Conservation (phyloP, 1,284 basidiomycete species). For the Trametes hirsuta region DNA sequence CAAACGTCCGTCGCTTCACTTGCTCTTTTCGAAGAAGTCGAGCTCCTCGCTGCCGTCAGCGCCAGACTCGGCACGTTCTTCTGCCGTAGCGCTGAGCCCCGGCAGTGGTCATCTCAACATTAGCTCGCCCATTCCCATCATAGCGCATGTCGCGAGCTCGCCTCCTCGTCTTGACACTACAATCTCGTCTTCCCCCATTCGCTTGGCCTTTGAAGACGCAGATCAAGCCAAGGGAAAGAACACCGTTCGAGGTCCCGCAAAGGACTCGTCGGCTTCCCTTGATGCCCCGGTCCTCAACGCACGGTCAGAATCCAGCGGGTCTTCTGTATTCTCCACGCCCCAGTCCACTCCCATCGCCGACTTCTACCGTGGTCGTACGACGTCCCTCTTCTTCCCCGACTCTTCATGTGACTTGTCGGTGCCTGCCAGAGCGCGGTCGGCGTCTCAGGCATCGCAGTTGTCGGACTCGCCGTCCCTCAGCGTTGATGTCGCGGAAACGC, state of each 20-base stretch:
- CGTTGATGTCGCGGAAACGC: slow-evolving; percentile 39
- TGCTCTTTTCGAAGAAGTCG: slow-evolving; percentile 42
- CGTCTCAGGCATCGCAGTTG: slow-evolving; percentile 27
- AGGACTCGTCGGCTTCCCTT: neutral
- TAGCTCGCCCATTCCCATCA: slow-evolving; percentile 42
- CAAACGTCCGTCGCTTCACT: slow-evolving; percentile 41
- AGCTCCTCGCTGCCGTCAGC: slow-evolving; percentile 30
- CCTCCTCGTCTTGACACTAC: slow-evolving; percentile 54
- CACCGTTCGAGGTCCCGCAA: slow-evolving; percentile 11
- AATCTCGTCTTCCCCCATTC: slow-evolving; percentile 50
- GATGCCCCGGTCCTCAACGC: slow-evolving; percentile 17
- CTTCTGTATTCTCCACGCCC: slow-evolving; percentile 33
- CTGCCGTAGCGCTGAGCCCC: slow-evolving; percentile 23
- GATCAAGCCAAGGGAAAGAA: slow-evolving; percentile 10
- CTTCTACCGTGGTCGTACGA: slow-evolving; percentile 39
- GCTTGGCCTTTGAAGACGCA: slow-evolving; percentile 42
- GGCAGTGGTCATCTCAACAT: slow-evolving; percentile 43
- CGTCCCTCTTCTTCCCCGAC: slow-evolving; percentile 39
- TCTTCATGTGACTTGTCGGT: slow-evolving; percentile 30
- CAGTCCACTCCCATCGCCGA: slow-evolving; percentile 54
- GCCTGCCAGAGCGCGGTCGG: slow-evolving; percentile 19
- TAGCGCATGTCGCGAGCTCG: slow-evolving; percentile 40
- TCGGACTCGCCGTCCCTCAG: slow-evolving; percentile 33
- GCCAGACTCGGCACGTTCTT: slow-evolving; percentile 11
- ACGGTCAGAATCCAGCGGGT: slow-evolving; percentile 31